These are phyloP conservation scores for Yamadazyma siamensis DNA, from an alignment of 1,139 yeast genomes.

Conservation along the genomic window DNA sequence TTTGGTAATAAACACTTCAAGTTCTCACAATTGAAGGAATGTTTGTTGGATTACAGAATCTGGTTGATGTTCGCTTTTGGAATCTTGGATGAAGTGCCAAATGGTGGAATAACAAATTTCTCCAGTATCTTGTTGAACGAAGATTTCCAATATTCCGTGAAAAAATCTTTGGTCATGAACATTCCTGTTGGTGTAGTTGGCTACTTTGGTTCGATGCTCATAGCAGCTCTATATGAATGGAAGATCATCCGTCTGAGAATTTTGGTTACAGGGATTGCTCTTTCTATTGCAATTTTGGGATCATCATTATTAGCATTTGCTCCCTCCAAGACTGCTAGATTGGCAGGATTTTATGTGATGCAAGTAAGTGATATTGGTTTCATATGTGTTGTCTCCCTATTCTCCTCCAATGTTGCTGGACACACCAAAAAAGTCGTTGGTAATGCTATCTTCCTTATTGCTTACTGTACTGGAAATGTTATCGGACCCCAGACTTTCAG, in stretches of 20 bases:
- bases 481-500: conserved; percentile 71
- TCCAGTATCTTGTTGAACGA: conserved; percentile 33
- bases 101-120: conserved; percentile 36
- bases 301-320: conserved; percentile 53
- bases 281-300: conserved; percentile 30
- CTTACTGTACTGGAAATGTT: conserved; percentile 63
- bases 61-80: conserved; percentile 39
- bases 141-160: conserved; percentile 32
- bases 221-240: conserved; percentile 20
- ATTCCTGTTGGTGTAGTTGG: conserved; percentile 34
- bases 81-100: conserved; percentile 42
- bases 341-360: conserved; percentile 6
- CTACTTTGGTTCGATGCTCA: conserved; percentile 33
- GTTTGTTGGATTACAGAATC: conserved; percentile 42
- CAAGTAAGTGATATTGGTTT: conserved; percentile 6
- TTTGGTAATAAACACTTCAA: conserved; percentile 44
- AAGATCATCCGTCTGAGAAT: conserved; percentile 31
- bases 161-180: conserved; percentile 25
- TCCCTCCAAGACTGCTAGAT: conserved; percentile 1
- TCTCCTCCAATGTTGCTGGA: conserved; percentile 18
- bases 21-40: conserved; percentile 39
- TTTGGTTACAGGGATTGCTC: conserved; percentile 36
- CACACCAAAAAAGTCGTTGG: conserved; percentile 21
- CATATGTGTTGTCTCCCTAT: conserved; percentile 10
- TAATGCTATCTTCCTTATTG: conserved; percentile 28